phyloP scores from a whole-genome alignment of 164 flowering plant species.

The Paratinospora sagittata region DNA sequence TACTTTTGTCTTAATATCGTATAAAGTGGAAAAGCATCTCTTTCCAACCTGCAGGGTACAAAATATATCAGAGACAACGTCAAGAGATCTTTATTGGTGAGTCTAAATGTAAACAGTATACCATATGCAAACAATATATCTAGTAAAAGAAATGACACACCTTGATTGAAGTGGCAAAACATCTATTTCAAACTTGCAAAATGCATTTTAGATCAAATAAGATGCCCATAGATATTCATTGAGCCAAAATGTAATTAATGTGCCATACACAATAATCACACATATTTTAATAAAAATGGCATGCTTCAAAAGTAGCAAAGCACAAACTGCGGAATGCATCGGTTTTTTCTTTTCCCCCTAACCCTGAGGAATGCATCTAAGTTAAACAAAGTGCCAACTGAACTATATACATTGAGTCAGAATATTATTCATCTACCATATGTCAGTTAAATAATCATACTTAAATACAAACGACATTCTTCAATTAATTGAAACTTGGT shows the following conservation, averaged over 20 bases:
- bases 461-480: too few relatives aligned
- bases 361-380: too few relatives aligned
- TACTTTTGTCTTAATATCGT: slow-evolving; percentile 65
- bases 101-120: neutral
- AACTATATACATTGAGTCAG: neutral
- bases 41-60: slow-evolving; percentile 55
- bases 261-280: too few relatives aligned
- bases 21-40: slow-evolving; percentile 95
- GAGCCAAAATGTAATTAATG: too few relatives aligned
- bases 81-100: neutral
- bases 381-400: neutral
- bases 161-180: neutral
- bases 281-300: too few relatives aligned
- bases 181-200: neutral
- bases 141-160: neutral
- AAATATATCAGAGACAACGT: neutral
- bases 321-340: too few relatives aligned
- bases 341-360: too few relatives aligned
- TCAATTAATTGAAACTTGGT: too few relatives aligned
- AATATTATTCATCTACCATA: too few relatives aligned
- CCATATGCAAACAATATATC: neutral
- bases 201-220: neutral
- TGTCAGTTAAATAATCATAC: too few relatives aligned
- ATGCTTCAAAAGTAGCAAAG: too few relatives aligned
- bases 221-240: too few relatives aligned